Evolutionary conservation across 805 yeast genomes (phyloP).

Genomic region (Kurtzmaniella fragi): DNA sequence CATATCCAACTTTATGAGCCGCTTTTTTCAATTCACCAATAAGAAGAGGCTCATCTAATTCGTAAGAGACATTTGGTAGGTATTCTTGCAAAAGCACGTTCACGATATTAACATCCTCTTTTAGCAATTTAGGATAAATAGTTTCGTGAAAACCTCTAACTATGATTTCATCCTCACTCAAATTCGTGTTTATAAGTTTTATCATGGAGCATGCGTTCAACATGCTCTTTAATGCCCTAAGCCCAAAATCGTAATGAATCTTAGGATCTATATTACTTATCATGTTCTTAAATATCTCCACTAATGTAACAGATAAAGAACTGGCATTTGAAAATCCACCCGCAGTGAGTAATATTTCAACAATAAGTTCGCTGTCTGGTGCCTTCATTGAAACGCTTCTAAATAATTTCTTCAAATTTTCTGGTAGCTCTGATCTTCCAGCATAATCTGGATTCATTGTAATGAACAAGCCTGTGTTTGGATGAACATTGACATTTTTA

Average conservation of each 20-base stretch:
- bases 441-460: constrained; percentile 89
- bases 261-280: constrained; percentile 43
- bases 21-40: constrained; percentile 14
- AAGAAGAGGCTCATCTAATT: constrained; percentile 21
- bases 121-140: constrained; percentile 62
- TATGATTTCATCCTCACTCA: constrained; percentile 29
- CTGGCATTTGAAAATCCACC: constrained; percentile 59
- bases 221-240: constrained; percentile 72
- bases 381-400: constrained; percentile 66
- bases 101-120: constrained; percentile 46
- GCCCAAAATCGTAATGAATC: constrained; percentile 84
- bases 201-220: constrained; percentile 54
- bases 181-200: constrained; percentile 9
- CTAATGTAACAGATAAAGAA: constrained; percentile 43
- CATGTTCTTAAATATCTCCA: constrained; percentile 50
- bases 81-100: constrained; percentile 11
- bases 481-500: constrained; percentile 31
- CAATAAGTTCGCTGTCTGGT: constrained; percentile 68
- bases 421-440: constrained; percentile 81
- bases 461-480: constrained; percentile 68
- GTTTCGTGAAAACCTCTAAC: constrained; percentile 54
- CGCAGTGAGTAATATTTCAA: constrained; percentile 65
- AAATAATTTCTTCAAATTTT: constrained; percentile 75
- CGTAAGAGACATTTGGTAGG: constrained; percentile 20
- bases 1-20: constrained; percentile 27